These are phyloP conservation scores for Trichophyton schoenleinii DNA, from an alignment of 2,329 filamentous ascomycete genomes.

Conservation along the genomic window DNA sequence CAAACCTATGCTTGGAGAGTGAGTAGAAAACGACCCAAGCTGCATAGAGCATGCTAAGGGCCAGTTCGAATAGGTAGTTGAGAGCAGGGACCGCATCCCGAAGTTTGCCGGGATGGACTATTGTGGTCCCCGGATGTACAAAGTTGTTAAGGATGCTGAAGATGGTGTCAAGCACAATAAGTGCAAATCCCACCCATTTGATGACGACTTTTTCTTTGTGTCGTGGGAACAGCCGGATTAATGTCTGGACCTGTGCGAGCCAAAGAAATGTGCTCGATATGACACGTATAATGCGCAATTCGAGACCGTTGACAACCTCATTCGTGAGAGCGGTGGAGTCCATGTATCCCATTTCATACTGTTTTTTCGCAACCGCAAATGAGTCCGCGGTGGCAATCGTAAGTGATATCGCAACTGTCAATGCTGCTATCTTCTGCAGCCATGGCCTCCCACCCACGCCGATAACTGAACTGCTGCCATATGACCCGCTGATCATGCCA, in stretches of 20 bases:
- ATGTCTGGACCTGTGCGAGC: constrained; percentile 91
- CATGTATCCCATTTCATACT: constrained; percentile 68
- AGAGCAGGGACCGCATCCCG: constrained; percentile 82
- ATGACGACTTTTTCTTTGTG: constrained; percentile 97
- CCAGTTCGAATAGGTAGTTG: constrained; percentile 79
- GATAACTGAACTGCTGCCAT: constrained; percentile 54
- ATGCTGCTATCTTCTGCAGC: constrained; percentile 64
- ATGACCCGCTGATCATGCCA: constrained; percentile 73
- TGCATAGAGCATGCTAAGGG: constrained; percentile 75
- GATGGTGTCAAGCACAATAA: constrained; percentile 79
- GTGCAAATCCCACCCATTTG: constrained; percentile 92
- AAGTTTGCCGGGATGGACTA: constrained; percentile 56
- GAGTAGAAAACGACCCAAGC: constrained; percentile 92
- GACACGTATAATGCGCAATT: constrained; percentile 80
- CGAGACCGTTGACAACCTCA: constrained; percentile 67
- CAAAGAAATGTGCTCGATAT: constrained; percentile 94
- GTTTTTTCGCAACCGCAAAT: constrained; percentile 66
- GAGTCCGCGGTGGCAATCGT: constrained; percentile 90
- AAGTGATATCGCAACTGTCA: constrained; percentile 62
- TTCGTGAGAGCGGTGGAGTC: constrained; percentile 65
- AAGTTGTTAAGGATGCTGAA: constrained; percentile 92
- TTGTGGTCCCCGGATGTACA: constrained; percentile 36
- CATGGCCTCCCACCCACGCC: constrained; percentile 85
- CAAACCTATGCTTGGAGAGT: constrained; percentile 79
- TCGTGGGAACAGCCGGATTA: constrained; percentile 88